Evolutionary conservation across 768 basidiomycete genomes (phyloP), one percentile per base, ranked within the genome.

Genomic region (Gloeophyllum trabeum): DNA sequence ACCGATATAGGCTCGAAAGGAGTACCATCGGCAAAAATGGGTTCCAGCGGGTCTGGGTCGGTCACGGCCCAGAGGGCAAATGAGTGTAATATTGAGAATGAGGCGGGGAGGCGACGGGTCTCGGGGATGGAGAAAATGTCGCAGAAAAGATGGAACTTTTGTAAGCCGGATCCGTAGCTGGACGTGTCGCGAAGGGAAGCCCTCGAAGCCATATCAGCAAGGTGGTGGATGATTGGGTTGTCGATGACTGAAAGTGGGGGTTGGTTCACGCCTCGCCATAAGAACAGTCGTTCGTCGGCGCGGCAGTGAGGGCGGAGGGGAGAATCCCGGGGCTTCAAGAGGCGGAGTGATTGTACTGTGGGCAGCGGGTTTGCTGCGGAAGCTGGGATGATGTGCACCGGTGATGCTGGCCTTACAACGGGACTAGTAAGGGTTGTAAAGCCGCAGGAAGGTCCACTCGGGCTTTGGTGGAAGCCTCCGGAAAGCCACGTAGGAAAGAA

Each of bases 41-140:
- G 41, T 16, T 49, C 49, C 1, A 38, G 3, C 0, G 42, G 12
- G 4, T 42, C 35, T 3, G 58, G 61, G 30, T 64, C 63, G 0
- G 64, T 46, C 0, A 44, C 53, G 2, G 61, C 60, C 63, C 62
- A 67, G 0, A 65, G 37, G 0, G 52, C 52, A 39, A 67, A 65
- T 14, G 59, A 63, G 42, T 66, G 55, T 0, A 65, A 48, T 3
- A 62, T 24, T 2, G 28, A 22, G 25, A 57, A 57, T 4, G 54
- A 53, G 0, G 61, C 60, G 4, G 53, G 60, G 0, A 63, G 48
- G 2, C 57, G 42, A 3, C 43, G 36, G 0, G 6, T 3, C 45
- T 63, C 61, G 0, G 61, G 45, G 6, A 63, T 46, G 2, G 59
- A 53, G 48, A 59, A 62, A 1, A 57, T 52, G 39, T 62, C 60